phyloP scores from a whole-genome alignment of 1,284 basidiomycete genomes.

The Omphalotus olearius region DNA sequence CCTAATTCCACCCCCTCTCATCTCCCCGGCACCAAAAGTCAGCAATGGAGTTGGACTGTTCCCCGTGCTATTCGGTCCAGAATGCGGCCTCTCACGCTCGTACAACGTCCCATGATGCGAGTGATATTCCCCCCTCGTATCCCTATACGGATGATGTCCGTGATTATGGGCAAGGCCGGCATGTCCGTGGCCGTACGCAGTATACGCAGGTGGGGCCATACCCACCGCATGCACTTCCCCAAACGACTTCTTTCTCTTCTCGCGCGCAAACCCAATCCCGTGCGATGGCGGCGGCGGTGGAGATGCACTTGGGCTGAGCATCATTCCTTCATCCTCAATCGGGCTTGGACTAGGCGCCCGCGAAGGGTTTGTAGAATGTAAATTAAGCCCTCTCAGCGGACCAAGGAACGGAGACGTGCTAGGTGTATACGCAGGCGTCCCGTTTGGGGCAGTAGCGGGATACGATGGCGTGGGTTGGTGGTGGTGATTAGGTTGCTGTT shows the following conservation, averaged over 20 bases:
- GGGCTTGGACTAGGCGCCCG: slow-evolving; percentile 69
- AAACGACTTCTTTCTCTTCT: no score
- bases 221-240: no score
- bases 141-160: slow-evolving; percentile 12
- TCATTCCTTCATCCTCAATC: slow-evolving; percentile 24
- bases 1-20: slow-evolving; percentile 25
- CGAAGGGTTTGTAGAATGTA: slow-evolving; percentile 62
- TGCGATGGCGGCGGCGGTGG: no score
- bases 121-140: slow-evolving; percentile 9
- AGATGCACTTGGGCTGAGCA: no score
- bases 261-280: no score
- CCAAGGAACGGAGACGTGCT: slow-evolving; percentile 84
- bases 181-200: slow-evolving; percentile 26
- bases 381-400: slow-evolving; percentile 70
- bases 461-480: background rate
- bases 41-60: slow-evolving; percentile 39
- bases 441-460: background rate
- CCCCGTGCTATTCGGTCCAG: slow-evolving; percentile 34
- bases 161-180: slow-evolving; percentile 27
- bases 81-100: slow-evolving; percentile 28
- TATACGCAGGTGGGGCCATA: slow-evolving; percentile 11
- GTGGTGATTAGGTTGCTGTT: background rate
- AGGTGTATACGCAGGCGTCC: slow-evolving; percentile 43
- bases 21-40: background rate
- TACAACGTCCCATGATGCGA: slow-evolving; percentile 10